Evolutionary conservation across 148 eudicot genomes (phyloP).

Genomic region (Fagopyrum tataricum): DNA sequence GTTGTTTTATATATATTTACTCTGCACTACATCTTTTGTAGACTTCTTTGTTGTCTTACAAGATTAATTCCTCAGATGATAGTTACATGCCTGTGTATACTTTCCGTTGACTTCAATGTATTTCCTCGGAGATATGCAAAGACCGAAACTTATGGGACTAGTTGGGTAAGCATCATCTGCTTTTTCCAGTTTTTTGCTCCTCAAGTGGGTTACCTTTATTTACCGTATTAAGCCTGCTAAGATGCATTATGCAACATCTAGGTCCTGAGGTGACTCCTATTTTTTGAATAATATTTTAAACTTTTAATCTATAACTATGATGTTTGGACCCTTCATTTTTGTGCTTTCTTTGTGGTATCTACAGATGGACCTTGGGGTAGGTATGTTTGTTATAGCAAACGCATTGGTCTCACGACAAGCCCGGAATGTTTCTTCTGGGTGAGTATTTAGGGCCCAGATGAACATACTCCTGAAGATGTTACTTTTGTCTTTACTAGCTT

Average conservation of each 20-base stretch:
- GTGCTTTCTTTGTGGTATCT: conserved; percentile 7
- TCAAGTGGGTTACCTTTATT: neutral
- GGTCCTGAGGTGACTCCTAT: neutral
- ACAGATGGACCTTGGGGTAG: conserved; percentile 99
- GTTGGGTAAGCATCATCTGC: conserved; percentile 56
- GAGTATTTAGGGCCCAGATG: conserved; percentile 20
- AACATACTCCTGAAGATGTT: neutral
- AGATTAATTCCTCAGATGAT: conserved; percentile 64
- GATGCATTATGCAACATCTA: neutral
- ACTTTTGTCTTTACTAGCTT: neutral
- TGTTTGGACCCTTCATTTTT: neutral
- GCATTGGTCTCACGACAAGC: conserved; percentile 95
- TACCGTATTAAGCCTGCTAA: neutral
- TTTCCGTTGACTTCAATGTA: conserved; percentile 91
- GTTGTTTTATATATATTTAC: neutral
- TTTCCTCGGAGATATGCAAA: conserved; percentile 91
- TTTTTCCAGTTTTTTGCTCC: neutral
- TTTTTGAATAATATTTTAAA: neutral
- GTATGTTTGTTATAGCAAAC: conserved; percentile 85
- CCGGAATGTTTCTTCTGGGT: conserved; percentile 62
- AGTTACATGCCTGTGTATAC: conserved; percentile 69
- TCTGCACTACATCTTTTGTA: conserved; percentile 12
- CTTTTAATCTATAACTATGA: neutral
- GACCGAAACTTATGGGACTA: conserved; percentile 89
- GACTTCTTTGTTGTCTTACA: conserved; percentile 26